Percentiles rank a stretch among this genome's conserved stretches.
Conservation (phyloP, 2,329 filamentous ascomycete genomes). For the Stachybotrys elegans region DNA sequence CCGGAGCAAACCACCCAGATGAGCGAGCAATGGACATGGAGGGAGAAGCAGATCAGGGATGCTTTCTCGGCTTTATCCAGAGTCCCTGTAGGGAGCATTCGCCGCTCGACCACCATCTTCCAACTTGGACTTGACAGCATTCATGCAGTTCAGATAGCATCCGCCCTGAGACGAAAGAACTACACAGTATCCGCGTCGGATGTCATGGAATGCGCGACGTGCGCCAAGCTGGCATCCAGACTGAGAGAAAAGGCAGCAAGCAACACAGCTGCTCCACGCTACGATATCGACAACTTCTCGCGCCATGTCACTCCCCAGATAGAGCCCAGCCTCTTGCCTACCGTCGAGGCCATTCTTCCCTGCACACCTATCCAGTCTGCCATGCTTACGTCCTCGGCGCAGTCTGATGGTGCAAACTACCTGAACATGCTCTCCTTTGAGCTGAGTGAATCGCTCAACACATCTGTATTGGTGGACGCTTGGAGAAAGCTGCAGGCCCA, state of each 20-base stretch:
- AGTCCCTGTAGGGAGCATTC: conserved; percentile 44
- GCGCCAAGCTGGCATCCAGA: conserved; percentile 30
- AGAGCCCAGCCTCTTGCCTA: conserved; percentile 8
- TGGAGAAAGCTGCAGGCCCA: conserved; percentile 51
- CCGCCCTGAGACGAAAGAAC: conserved; percentile 55
- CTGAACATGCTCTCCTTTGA: conserved; percentile 65
- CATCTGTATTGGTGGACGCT: conserved; percentile 42
- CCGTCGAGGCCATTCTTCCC: conserved; percentile 59
- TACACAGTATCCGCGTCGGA: conserved; percentile 61
- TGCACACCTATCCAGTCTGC: conserved; percentile 77
- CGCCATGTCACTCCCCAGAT: conserved; percentile 23
- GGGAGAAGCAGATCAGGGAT: conserved; percentile 48
- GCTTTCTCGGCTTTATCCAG: conserved; percentile 56
- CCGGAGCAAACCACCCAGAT: conserved; percentile 8
- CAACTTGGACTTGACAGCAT: conserved; percentile 90
- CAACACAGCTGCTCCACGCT: conserved; percentile 9
- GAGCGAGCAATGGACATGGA: conserved; percentile 38
- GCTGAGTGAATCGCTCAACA: conserved; percentile 34
- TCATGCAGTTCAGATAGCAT: conserved; percentile 73
- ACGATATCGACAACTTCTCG: conserved; percentile 37
- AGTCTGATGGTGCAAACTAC: conserved; percentile 64
- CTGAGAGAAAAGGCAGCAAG: conserved; percentile 12
- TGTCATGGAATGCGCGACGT: conserved; percentile 61
- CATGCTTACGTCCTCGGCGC: conserved; percentile 70
- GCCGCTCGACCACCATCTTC: conserved; percentile 67